Evolutionary conservation across 2,329 filamentous ascomycete species (phyloP), one percentile per base, ranked within the genome.

Genomic region (Epichloe gansuensis): DNA sequence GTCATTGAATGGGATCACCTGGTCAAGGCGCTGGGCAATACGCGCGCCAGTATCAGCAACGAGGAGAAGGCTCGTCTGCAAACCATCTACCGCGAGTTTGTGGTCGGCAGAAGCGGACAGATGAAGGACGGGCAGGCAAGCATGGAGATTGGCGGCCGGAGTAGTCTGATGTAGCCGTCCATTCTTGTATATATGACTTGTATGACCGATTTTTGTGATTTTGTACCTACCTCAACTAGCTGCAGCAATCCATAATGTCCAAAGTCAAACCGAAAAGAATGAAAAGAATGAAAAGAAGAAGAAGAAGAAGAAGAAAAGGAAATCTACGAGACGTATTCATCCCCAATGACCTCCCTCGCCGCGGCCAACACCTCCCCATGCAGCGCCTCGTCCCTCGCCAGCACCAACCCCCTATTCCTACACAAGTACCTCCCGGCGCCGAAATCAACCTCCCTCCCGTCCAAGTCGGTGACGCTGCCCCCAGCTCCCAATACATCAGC

Each of bases 61-160:
- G 79, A 89, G 54, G 93, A 98, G 70, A 78, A 82, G 60, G 75
- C 72, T 55, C 74, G 91, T 54, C 68, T 98, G 58, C 76, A 80
- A 61, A 80, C 79, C 41, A 96, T 98, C 55, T 98, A 98, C 65
- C 75, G 77, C 15, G 93, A 98, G 70, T 98, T 98, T 73, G 84
- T 96, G 0, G 87, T 88, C 4, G 90, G 89, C 0, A 77, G 93
- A 59, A 95, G 90, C 66, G 93, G 93, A 7, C 90, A 97, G 72
- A 89, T 98, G 88, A 88, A 84, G 54, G 91, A 86, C 67, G 93
- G 93, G 2, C 88, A 97, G 68, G 89, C 87, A 0, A 87, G 85
- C 52, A 94, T 84, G 67, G 93, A 97, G 69, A 82, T 98, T 69
- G 93, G 93, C 7, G 93, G 90, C 13, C 76, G 93, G 64, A 91